phyloP scores from a whole-genome alignment of 257 asterid species.

The Solanum sitiens region DNA sequence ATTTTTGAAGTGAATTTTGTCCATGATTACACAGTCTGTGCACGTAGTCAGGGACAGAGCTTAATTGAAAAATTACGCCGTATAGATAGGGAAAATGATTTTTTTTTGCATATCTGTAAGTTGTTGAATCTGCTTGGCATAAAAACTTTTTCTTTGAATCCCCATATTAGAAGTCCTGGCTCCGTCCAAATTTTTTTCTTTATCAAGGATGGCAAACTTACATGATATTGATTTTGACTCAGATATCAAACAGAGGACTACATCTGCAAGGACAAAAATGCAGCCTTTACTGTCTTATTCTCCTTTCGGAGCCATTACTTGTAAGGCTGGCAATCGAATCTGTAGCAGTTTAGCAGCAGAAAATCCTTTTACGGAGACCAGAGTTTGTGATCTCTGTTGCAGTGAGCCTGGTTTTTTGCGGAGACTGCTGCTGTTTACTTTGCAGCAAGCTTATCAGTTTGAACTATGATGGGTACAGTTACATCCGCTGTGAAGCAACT shows the following conservation, averaged over 20 bases:
- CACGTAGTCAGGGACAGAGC: too few relatives aligned
- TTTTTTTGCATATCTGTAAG: too few relatives aligned
- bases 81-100: too few relatives aligned
- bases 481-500: constrained; percentile 48
- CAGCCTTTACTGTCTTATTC: neutral
- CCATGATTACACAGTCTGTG: too few relatives aligned
- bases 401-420: constrained; percentile 57
- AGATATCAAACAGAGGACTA: neutral
- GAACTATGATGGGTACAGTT: constrained; percentile 22
- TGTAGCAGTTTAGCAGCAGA: constrained; percentile 43
- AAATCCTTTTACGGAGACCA: constrained; percentile 20
- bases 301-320: constrained; percentile 9
- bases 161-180: too few relatives aligned
- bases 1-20: too few relatives aligned
- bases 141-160: too few relatives aligned
- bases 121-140: too few relatives aligned
- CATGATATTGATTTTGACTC: neutral
- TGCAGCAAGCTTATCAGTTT: constrained; percentile 39
- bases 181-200: neutral
- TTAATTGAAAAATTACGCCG: too few relatives aligned
- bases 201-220: neutral
- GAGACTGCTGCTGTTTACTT: constrained; percentile 82
- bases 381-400: constrained; percentile 67
- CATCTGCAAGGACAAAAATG: neutral
- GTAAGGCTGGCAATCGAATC: constrained; percentile 46